Conservation (phyloP, 139 green algal genomes). For the Chlorella sp. region DNA sequence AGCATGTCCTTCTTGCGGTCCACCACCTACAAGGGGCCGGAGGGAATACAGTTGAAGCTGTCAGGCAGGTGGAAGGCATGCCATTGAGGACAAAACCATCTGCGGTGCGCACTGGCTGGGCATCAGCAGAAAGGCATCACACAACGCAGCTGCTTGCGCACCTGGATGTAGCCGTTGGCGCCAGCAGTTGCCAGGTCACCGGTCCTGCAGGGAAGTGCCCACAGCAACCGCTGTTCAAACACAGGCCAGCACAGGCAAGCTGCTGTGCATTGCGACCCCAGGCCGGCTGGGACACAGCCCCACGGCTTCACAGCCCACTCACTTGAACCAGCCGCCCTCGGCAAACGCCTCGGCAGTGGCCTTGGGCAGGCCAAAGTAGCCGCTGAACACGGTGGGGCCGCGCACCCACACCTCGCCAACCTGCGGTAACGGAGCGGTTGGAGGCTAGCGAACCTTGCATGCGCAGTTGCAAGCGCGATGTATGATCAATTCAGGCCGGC, state of each 20-base stretch:
- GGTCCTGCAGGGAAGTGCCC: conserved; percentile 59
- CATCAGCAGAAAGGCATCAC: no score
- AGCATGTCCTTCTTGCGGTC: conserved; percentile 95
- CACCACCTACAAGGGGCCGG: no score
- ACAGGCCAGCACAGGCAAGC: neutral
- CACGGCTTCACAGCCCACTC: neutral
- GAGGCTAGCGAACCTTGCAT: no score
- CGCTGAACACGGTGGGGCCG: conserved; percentile 83
- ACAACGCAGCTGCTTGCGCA: no score
- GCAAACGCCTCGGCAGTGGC: conserved; percentile 66
- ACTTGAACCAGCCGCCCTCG: conserved; percentile 75
- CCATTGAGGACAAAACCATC: no score
- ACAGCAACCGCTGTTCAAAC: no score
- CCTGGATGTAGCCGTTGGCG: conserved; percentile 69
- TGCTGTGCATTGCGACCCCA: neutral
- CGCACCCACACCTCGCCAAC: conserved; percentile 79
- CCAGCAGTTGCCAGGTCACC: conserved; percentile 74
- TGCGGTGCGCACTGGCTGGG: no score
- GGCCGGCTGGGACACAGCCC: no score
- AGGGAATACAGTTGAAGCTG: no score
- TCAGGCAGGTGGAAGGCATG: no score
- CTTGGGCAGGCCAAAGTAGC: conserved; percentile 61
- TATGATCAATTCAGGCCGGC: no score
- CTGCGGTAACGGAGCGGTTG: neutral
- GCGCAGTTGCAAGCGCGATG: no score